Base-by-base conservation (phyloP, 169 alveolate species). In the Babesia gibsoni region DNA sequence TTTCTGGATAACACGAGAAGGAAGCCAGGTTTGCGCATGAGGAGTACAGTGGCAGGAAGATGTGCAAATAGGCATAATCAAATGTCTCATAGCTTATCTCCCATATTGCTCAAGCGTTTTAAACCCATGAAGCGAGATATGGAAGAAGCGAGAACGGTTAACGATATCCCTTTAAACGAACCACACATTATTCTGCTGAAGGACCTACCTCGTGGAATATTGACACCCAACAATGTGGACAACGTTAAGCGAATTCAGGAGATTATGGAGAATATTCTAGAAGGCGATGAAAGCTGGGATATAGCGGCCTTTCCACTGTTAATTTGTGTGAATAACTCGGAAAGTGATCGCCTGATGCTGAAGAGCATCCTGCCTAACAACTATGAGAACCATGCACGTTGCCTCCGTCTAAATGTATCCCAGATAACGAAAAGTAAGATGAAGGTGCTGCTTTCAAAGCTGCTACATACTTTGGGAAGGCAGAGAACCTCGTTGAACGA, bases 331-430 rank as follows among this genome's bases (percentile, higher is more conserved):
- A 33, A 50, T 39, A 65, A 77, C 68, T 52, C 86, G 16, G 16
- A 23, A 18, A 73, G 72, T 23, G 86, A 77, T 53, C 53, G 52
- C 39, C 43, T 16, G 56, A 37, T 77, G 42, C 59, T 77, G 41
- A 59, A 67, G 20, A 67, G 73, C 42, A 42, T 77, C 23, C 48
- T 77, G 61, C 86, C 86, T 1, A 23, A 23, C 41, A 77, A 77
- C 52, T 77, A 37, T 43, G 41, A 50, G 66, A 65, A 53, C 42
- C 72, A 77, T 41, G 73, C 80, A 14, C 58, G 67, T 33, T 77
- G 86, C 46, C 43, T 77, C 54, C 25, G 42, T 18, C 36, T 77
- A 2, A 52, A 67, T 27, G 64, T 77, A 25, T 45, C 30, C 61
- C 73, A 67, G 52, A 66, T 77, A 27, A 67, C 86, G 12, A 77